Base-by-base conservation (phyloP, 2,329 filamentous ascomycete genomes). In the Colletotrichum australisinense region DNA sequence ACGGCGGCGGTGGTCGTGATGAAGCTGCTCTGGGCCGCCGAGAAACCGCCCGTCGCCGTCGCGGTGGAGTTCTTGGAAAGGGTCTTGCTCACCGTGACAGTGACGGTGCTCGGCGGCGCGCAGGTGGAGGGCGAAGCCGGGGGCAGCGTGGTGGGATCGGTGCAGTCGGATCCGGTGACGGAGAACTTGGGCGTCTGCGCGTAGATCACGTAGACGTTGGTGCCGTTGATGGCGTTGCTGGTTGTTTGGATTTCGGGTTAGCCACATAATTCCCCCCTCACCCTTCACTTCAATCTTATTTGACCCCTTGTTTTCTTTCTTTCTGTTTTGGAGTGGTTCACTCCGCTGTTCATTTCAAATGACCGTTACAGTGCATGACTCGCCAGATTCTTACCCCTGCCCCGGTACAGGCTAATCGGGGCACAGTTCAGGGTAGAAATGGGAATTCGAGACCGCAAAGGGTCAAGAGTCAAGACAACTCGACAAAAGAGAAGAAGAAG, bases 131-230 rank as follows among this genome's bases (percentile, higher is more conserved):
- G 76, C 60, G 69, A 62, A 53, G 74, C 73, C 49, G 75, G 76
- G 30, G 74, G 74, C 63, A 72, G 42, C 38, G 65, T 46, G 67
- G 67, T 72, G 70, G 63, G 67, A 73, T 75, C 80, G 57, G 75
- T 73, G 78, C 82, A 84, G 74, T 74, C 67, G 57, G 76, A 77
- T 66, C 78, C 78, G 64, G 75, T 56, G 74, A 85, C 75, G 73
- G 74, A 81, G 78, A 85, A 85, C 72, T 81, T 81, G 59, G 79
- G 77, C 30, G 83, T 82, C 78, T 85, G 83, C 6, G 84, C 81
- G 75, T 84, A 82, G 78, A 85, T 85, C 63, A 84, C 79, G 75
- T 83, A 85, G 75, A 84, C 80, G 76, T 85, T 85, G 75, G 83
- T 84, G 75, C 83, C 84, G 79, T 85, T 85, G 79, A 85, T 84